Conservation (phyloP, 345 rosid species). For the Rhizophora apiculata region DNA sequence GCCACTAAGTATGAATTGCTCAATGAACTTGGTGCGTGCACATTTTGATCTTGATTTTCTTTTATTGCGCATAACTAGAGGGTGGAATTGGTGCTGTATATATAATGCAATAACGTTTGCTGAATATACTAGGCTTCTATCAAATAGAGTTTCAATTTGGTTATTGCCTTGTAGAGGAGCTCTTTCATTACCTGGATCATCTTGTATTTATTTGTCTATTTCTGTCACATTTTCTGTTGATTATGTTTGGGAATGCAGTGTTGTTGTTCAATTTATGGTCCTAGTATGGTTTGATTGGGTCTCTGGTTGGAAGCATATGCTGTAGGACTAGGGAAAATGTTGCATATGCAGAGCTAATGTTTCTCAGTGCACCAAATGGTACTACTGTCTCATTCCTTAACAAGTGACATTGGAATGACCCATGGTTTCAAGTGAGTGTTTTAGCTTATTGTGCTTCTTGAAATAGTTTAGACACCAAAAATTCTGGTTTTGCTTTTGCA, state of each 20-base stretch:
- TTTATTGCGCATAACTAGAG: too few relatives aligned
- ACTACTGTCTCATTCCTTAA: background rate
- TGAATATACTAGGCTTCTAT: too few relatives aligned
- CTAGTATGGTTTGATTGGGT: background rate
- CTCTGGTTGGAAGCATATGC: background rate
- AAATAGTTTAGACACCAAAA: background rate
- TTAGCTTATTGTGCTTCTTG: background rate
- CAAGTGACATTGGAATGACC: background rate
- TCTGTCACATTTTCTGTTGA: background rate
- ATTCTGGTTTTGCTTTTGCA: background rate
- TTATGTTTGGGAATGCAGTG: background rate
- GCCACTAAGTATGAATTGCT: conserved; percentile 90
- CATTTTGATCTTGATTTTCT: background rate
- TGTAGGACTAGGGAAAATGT: background rate
- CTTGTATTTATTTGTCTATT: background rate
- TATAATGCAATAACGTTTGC: too few relatives aligned
- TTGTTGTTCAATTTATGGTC: too few relatives aligned
- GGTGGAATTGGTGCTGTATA: too few relatives aligned
- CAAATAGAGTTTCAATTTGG: too few relatives aligned
- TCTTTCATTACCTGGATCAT: background rate
- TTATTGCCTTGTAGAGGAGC: background rate
- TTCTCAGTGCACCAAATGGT: background rate
- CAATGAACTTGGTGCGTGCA: conserved; percentile 73
- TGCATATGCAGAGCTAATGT: background rate
- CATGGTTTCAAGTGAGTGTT: background rate